Percentiles rank a stretch among this genome's conserved stretches.
Conservation (phyloP, 108 stramenopile genomes). For the Aurantiochytrium sp. region DNA sequence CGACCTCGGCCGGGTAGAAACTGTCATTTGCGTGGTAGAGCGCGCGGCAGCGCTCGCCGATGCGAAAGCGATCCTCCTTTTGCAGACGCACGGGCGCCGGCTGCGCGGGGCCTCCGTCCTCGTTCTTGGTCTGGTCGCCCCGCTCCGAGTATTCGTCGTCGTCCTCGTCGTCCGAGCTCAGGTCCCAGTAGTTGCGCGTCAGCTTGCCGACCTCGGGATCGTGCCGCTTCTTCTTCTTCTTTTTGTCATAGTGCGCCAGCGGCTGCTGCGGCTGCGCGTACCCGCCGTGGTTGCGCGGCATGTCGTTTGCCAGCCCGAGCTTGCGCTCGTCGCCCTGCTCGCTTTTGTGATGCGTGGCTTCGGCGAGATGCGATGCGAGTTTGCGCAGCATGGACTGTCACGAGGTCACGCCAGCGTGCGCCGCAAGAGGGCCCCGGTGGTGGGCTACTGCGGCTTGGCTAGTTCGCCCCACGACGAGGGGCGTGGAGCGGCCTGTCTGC, state of each 20-base stretch:
- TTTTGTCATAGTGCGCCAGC: no score
- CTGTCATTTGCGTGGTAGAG: not conserved
- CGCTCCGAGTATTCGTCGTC: not conserved
- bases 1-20: not conserved
- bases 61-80: not conserved
- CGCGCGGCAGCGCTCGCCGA: constrained; percentile 3
- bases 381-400: not conserved
- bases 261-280: no score
- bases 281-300: no score
- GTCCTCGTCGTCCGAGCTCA: constrained; percentile 19
- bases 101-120: no score
- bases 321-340: not conserved
- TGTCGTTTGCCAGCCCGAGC: no score
- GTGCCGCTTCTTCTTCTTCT: not conserved
- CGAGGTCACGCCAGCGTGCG: no score
- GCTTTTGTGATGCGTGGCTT: not conserved
- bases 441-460: no score
- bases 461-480: no score
- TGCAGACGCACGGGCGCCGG: not conserved
- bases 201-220: not conserved
- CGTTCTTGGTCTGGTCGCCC: not conserved
- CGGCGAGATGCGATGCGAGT: not conserved
- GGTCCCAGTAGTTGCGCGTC: not conserved
- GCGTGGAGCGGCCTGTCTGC: no score
- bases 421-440: no score